Evolutionary conservation across 345 rosid genomes (phyloP).

Genomic region (Arabis alpina): DNA sequence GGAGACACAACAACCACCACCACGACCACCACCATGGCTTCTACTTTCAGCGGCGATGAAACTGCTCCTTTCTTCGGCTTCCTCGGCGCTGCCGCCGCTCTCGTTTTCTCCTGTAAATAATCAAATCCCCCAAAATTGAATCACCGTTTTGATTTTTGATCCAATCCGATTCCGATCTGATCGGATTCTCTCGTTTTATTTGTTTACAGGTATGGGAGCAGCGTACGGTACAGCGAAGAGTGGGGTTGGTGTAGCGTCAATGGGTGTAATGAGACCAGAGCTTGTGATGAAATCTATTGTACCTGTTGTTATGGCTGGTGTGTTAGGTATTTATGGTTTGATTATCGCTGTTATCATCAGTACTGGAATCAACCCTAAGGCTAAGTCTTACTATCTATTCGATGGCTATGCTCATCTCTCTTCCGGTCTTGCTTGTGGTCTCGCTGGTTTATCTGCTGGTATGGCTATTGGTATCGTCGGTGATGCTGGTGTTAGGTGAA

Average conservation of each 20-base stretch:
- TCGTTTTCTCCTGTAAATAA: constrained; percentile 78
- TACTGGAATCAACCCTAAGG: constrained; percentile 85
- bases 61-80: constrained; percentile 91
- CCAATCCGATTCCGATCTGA: constrained; percentile 13
- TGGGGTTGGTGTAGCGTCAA: constrained; percentile 83
- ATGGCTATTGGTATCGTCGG: constrained; percentile 54
- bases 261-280: constrained; percentile 95
- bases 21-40: constrained; percentile 48
- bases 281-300: constrained; percentile 88
- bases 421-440: constrained; percentile 59
- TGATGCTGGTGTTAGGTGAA: constrained; percentile 49
- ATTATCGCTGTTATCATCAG: constrained; percentile 85
- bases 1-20: no score
- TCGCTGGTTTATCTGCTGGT: constrained; percentile 49
- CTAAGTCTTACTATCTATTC: constrained; percentile 75
- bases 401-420: constrained; percentile 86
- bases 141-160: background rate
- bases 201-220: constrained; percentile 75
- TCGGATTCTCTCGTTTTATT: background rate
- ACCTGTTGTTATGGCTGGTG: constrained; percentile 91
- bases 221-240: constrained; percentile 87
- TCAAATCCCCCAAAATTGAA: no score
- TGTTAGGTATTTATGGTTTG: constrained; percentile 78
- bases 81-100: constrained; percentile 92
- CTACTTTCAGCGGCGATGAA: constrained; percentile 77